These are phyloP conservation scores for Onygena corvina DNA, from an alignment of 2,329 filamentous ascomycete species.

Conservation along the genomic window DNA sequence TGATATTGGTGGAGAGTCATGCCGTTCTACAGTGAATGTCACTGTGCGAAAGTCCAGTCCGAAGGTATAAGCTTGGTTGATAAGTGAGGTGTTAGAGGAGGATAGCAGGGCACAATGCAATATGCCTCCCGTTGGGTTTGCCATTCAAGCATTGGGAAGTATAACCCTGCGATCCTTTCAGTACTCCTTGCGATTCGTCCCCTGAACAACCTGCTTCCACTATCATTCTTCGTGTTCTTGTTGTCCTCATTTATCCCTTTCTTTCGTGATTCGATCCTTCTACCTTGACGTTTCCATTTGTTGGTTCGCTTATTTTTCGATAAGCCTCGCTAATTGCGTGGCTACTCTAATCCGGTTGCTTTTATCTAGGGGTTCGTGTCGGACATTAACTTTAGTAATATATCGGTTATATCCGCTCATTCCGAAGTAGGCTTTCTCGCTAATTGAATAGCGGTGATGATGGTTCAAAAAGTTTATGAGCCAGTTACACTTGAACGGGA, in stretches of 20 bases:
- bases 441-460: background rate
- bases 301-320: background rate
- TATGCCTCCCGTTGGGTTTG: background rate
- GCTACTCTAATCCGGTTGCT: no score
- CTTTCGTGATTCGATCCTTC: background rate
- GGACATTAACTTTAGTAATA: background rate
- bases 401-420: background rate
- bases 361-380: background rate
- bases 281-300: background rate
- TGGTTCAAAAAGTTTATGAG: background rate
- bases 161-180: background rate
- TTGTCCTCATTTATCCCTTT: background rate
- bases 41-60: background rate
- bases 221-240: background rate
- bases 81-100: background rate
- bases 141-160: background rate
- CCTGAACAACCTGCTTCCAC: background rate
- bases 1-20: background rate
- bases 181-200: background rate
- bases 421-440: background rate
- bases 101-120: background rate
- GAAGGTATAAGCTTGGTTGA: background rate
- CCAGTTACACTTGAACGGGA: constrained; percentile 5
- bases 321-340: no score
- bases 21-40: background rate